phyloP scores from a whole-genome alignment of 352 stramenopile genomes.

The Phytopythium chamaehyphon region DNA sequence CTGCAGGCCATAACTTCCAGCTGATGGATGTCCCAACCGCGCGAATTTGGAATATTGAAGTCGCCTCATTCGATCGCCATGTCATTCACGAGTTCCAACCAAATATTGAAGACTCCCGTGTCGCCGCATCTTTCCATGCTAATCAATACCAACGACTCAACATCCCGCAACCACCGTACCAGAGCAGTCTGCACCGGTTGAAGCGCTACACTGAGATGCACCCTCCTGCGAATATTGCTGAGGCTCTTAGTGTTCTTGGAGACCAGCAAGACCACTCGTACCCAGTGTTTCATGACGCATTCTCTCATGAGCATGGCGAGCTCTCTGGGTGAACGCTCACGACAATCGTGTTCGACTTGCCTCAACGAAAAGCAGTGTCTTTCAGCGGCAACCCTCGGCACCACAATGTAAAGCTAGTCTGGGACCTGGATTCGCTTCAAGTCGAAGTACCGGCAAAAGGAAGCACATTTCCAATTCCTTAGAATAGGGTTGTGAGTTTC shows the following conservation, averaged over 20 bases:
- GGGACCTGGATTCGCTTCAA: constrained; percentile 40
- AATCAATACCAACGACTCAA: constrained; percentile 75
- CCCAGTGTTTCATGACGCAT: constrained; percentile 58
- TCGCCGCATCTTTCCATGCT: constrained; percentile 56
- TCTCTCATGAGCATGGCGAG: constrained; percentile 54
- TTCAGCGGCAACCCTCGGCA: constrained; percentile 42
- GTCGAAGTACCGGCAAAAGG: background rate
- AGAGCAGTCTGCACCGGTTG: constrained; percentile 66
- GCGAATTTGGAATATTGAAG: constrained; percentile 67
- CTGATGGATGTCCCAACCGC: constrained; percentile 50
- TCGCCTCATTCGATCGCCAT: constrained; percentile 54
- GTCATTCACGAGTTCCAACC: constrained; percentile 34
- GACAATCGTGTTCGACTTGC: constrained; percentile 63
- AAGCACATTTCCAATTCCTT: no score
- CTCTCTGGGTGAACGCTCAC: constrained; percentile 69
- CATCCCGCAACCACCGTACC: constrained; percentile 52
- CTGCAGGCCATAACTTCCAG: constrained; percentile 74
- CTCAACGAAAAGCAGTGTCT: constrained; percentile 32
- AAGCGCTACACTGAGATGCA: constrained; percentile 49
- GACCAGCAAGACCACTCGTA: constrained; percentile 57
- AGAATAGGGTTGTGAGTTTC: no score
- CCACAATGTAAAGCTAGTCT: constrained; percentile 29
- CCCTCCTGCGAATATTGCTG: constrained; percentile 29
- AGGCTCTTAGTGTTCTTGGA: constrained; percentile 54
- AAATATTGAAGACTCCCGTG: constrained; percentile 7